Evolutionary conservation across 805 yeast genomes (phyloP), one percentile per base, ranked within the genome.

Genomic region (Tetrapisispora fleetii): DNA sequence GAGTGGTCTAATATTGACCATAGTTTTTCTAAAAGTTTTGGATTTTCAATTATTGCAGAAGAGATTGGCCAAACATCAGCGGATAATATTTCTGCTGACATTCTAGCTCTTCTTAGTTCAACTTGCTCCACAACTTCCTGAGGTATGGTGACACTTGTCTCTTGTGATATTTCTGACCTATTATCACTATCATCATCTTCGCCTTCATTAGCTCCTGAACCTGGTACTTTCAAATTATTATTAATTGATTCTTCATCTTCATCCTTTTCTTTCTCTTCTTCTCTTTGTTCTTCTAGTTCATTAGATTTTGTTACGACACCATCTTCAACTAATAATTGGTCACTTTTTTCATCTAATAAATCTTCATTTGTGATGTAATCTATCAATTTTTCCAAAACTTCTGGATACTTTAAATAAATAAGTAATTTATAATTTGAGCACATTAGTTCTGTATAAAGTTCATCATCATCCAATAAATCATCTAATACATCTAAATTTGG

Each of bases 41-140:
- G 71, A 51, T 81, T 78, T 55, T 85, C 90, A 82, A 91, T 81
- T 48, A 93, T 82, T 1, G 95, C 81, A 56, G 90, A 95, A 1
- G 96, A 85, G 37, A 93, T 72, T 2, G 95, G 84, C 96, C 97
- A 91, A 9, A 89, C 90, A 60, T 91, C 98, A 4, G 93, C 87
- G 38, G 91, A 79, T 43, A 93, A 71, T 40, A 93, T 83, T 63
- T 93, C 98, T 1, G 96, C 87, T 6, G 96, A 89, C 56, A 83
- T 74, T 49, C 80, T 81, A 1, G 88, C 81, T 52, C 77, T 62
- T 56, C 74, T 62, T 2, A 63, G 51, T 41, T 67, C 71, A 2
- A 54, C 67, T 45, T 68, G 69, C 41, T 68, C 68, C 32, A 67
- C 68, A 4, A 67, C 65, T 48, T 71, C 74, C 13, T 61, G 59